These are phyloP conservation scores for Cytospora schulzeri DNA, from an alignment of 2,329 filamentous ascomycete species.

Conservation along the genomic window DNA sequence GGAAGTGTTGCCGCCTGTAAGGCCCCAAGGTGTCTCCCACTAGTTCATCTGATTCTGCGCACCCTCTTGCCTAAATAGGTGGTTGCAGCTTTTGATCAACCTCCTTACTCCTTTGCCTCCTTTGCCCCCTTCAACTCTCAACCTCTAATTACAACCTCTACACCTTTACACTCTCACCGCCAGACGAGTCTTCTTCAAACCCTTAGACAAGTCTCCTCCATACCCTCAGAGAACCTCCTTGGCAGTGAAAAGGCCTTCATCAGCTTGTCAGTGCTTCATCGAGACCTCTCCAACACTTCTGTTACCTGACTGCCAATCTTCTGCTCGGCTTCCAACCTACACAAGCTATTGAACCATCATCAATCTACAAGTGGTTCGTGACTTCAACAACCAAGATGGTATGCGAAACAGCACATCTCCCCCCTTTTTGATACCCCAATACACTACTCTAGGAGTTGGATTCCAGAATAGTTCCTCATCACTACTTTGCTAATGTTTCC, in stretches of 20 bases:
- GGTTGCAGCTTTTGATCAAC: background rate
- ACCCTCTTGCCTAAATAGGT: background rate
- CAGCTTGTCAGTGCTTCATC: background rate
- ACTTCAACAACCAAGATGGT: slow-evolving; percentile 1
- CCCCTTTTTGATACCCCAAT: background rate
- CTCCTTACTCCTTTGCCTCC: background rate
- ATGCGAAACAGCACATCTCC: slow-evolving; percentile 2
- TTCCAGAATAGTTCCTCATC: background rate
- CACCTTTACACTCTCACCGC: background rate
- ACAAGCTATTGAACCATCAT: background rate
- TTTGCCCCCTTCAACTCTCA: no score
- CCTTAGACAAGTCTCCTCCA: background rate
- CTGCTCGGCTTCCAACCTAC: background rate
- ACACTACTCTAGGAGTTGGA: background rate
- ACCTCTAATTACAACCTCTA: background rate
- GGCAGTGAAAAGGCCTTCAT: background rate
- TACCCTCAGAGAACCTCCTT: background rate
- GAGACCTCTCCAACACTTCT: background rate
- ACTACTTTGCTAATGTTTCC: background rate
- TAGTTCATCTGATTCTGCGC: background rate
- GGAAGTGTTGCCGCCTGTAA: background rate
- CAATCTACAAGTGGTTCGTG: background rate
- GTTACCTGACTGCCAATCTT: background rate
- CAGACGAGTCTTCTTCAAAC: background rate
- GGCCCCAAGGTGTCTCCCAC: background rate